Base-by-base conservation (phyloP, 192 early-diverging fungal species). In the Mortierella antarctica region DNA sequence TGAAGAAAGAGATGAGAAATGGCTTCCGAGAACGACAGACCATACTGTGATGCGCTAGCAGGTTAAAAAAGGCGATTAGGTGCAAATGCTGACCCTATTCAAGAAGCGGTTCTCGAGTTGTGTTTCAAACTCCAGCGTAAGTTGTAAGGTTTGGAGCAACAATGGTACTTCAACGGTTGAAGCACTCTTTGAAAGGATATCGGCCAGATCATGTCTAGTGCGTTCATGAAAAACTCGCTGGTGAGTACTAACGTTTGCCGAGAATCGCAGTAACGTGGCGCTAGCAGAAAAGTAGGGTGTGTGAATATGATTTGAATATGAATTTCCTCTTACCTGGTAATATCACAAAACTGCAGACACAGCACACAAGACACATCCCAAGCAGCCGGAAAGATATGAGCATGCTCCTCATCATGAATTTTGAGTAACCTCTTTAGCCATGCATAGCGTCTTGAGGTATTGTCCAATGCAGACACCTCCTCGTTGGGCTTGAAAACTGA, bases 341-440 rank as follows among this genome's bases (percentile, higher is more conserved):
- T 89, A n/a, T 88, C 86, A 72, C 96, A 94, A 78, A 99, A 99
- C 49, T 87, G 80, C 54, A 88, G 71, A 63, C 91, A 92, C 9
- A 98, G 73, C 15, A 80, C 64, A 23, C 93, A 89, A 50, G 88
- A 93, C 0, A 93, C 85, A 65, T 89, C 86, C 98, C 98, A 98
- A 18, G 82, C 57, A 4, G 79, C 70, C 0, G 95, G 96, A 60
- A 99, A 99, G 15, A 96, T 87, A 7, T 79, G 76, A 1, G 91
- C 89, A 73, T 97, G 95, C 42, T 93, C 91, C n/a, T 98, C 96
- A 70, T 96, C 93, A 77, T 91, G 93, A n/a, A 87, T 91, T 74
- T 95, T 95, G 48, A 98, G 73, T n/a, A 93, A 83, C 20, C 97
- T 88, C 65, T 96, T 94, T 42, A 99, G 82, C 94, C 96, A 98